Evolutionary conservation across 768 basidiomycete species (phyloP).

Genomic region (Lactifluus echinatus): DNA sequence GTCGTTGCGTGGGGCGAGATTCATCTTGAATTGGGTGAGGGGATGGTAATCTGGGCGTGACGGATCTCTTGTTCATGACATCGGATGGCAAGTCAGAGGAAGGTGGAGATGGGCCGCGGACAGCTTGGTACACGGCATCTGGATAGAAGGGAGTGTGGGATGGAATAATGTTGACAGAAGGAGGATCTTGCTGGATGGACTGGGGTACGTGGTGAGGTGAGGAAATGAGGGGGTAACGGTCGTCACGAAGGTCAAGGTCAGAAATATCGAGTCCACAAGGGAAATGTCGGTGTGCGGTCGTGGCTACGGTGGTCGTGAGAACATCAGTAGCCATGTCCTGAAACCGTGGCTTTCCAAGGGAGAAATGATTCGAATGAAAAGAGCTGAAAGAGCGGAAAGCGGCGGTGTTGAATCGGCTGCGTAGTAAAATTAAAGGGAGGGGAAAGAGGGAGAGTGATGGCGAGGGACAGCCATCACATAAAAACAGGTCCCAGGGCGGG

Average conservation of each 20-base stretch:
- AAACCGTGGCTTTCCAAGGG: not conserved
- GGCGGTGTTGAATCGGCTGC: not conserved
- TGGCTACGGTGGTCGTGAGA: conserved; percentile 26
- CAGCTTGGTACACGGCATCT: conserved; percentile 8
- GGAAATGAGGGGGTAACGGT: conserved; percentile 40
- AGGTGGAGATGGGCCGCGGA: conserved; percentile 6
- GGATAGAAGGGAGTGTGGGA: conserved; percentile 8
- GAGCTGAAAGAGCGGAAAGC: not conserved
- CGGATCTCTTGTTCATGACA: not conserved
- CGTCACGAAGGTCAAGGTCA: conserved; percentile 57
- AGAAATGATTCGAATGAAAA: not conserved
- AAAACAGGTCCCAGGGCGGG: not conserved
- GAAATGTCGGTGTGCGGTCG: conserved; percentile 34
- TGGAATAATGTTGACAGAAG: not conserved
- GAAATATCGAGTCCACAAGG: conserved; percentile 44
- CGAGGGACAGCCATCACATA: not conserved
- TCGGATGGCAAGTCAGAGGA: not conserved
- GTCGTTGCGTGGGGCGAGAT: not conserved
- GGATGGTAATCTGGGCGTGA: not conserved
- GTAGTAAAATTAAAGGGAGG: not conserved
- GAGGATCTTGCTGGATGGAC: not conserved
- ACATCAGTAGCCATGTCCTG: conserved; percentile 24
- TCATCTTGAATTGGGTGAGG: conserved; percentile 1
- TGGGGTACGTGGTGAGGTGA: conserved; percentile 18
- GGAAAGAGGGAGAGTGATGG: not conserved